Percentiles rank a stretch among this genome's conserved stretches.
Conservation (phyloP, 306 rosid genomes). For the Rosa persica region DNA sequence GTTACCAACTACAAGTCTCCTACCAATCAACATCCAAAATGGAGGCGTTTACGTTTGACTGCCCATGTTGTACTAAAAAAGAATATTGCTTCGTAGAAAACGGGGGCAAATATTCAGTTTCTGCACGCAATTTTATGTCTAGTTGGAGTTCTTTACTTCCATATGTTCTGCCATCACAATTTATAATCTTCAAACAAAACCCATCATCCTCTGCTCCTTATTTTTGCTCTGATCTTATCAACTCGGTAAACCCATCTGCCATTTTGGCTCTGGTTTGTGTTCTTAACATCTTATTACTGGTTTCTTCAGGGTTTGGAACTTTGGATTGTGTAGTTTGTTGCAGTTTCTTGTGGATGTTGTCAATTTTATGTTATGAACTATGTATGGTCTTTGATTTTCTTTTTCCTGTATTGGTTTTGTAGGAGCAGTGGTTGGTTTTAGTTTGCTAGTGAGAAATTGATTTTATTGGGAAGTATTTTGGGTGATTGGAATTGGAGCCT, state of each 20-base stretch:
- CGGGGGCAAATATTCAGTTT: background rate
- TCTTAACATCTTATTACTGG: background rate
- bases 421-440: conserved; percentile 4
- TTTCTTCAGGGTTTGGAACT: background rate
- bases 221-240: conserved; percentile 10
- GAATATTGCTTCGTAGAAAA: background rate
- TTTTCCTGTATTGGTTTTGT: background rate
- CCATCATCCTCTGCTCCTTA: conserved; percentile 10
- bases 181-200: background rate
- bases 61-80: background rate
- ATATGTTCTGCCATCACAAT: background rate
- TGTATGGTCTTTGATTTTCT: background rate
- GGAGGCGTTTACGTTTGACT: background rate
- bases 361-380: background rate
- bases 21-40: background rate
- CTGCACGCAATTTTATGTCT: background rate
- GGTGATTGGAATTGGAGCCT: background rate
- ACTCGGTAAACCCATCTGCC: background rate
- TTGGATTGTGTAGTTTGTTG: background rate
- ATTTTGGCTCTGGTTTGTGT: conserved; percentile 37
- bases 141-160: background rate
- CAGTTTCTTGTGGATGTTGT: background rate
- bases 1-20: conserved; percentile 1
- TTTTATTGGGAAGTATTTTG: background rate
- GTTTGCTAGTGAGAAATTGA: conserved; percentile 13